These are phyloP conservation scores for Talaromyces piceae DNA, from an alignment of 2,329 filamentous ascomycete species.

Conservation along the genomic window DNA sequence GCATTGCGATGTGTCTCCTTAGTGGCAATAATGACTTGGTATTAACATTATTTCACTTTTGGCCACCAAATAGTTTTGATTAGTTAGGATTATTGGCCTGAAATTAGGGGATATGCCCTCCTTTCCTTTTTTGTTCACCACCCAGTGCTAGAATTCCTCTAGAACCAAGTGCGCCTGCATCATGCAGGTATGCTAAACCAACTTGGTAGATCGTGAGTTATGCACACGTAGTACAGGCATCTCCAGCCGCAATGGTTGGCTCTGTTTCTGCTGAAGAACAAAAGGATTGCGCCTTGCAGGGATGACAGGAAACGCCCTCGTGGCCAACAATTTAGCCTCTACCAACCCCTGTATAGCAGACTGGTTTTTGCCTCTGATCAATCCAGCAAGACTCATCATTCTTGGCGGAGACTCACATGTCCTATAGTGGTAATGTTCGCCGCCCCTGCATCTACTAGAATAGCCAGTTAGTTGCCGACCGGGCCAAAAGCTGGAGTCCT, in stretches of 20 bases:
- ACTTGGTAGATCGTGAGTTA: no score
- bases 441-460: background rate
- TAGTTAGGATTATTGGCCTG: background rate
- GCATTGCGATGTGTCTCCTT: background rate
- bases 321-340: no score
- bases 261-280: background rate
- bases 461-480: background rate
- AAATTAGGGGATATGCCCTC: background rate
- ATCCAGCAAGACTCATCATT: background rate
- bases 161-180: background rate
- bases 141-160: background rate
- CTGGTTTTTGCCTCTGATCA: background rate
- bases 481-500: no score
- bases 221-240: background rate
- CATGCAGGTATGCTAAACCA: background rate
- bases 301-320: background rate
- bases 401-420: background rate
- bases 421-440: background rate
- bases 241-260: background rate
- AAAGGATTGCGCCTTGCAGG: background rate
- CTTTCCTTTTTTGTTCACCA: background rate
- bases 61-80: background rate
- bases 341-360: background rate
- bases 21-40: background rate
- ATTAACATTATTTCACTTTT: background rate